Percentiles rank a stretch among this genome's conserved stretches.
Evolutionary conservation across 495 filamentous ascomycete genomes (phyloP).

Genomic region (Penicilliopsis zonata): DNA sequence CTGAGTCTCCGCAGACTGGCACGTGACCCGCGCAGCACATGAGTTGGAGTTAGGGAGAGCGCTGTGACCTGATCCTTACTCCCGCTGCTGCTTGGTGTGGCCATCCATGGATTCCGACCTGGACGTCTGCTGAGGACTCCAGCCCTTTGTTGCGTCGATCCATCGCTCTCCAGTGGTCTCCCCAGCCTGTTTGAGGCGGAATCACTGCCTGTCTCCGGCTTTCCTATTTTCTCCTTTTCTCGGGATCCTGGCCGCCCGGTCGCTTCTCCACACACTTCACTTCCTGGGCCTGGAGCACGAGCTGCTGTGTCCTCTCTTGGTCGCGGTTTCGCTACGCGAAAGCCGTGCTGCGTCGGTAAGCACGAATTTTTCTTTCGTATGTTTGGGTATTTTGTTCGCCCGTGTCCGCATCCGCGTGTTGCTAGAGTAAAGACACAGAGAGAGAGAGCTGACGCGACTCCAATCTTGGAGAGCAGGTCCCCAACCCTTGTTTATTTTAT

Average conservation of each 20-base stretch:
- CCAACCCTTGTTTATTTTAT: too few relatives aligned
- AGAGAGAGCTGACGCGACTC: too few relatives aligned
- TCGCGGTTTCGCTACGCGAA: neutral
- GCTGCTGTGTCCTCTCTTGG: neutral
- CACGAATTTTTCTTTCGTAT: too few relatives aligned
- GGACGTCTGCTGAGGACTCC: constrained; percentile 8
- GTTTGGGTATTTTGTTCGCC: too few relatives aligned
- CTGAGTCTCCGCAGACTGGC: neutral
- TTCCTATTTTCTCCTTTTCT: constrained; percentile 15
- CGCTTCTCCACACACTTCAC: constrained; percentile 23
- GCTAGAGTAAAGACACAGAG: too few relatives aligned
- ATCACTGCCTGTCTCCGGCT: constrained; percentile 24
- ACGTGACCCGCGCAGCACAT: constrained; percentile 11
- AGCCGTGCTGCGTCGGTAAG: neutral
- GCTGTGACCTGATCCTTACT: constrained; percentile 17
- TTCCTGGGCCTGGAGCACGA: constrained; percentile 1
- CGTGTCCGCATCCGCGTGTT: too few relatives aligned
- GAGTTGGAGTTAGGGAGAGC: constrained; percentile 7
- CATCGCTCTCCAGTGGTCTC: constrained; percentile 16
- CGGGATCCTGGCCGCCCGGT: constrained; percentile 19
- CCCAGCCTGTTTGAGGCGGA: constrained; percentile 26
- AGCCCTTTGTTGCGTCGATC: constrained; percentile 9
- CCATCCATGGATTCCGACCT: constrained; percentile 18
- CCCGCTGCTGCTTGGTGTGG: constrained; percentile 8
- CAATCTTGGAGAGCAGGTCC: too few relatives aligned